Evolutionary conservation across 2,329 filamentous ascomycete genomes (phyloP).

Genomic region (Reticulascus tulasneorum): DNA sequence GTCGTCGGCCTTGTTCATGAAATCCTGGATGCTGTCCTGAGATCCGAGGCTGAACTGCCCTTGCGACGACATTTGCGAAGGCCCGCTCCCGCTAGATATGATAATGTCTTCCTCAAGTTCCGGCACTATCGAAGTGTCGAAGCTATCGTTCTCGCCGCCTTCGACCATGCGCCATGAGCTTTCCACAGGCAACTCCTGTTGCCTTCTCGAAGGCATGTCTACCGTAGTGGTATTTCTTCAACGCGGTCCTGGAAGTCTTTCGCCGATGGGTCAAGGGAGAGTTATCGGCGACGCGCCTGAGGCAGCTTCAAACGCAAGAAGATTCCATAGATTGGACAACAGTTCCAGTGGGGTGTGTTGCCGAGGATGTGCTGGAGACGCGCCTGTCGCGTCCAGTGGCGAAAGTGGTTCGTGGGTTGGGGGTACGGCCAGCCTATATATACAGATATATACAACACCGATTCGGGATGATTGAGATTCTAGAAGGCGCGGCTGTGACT

Average conservation of each 20-base stretch:
- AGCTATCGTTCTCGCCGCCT: slow-evolving; percentile 55
- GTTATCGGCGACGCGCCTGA: too few relatives aligned
- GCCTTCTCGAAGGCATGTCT: slow-evolving; percentile 13
- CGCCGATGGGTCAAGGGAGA: too few relatives aligned
- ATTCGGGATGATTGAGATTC: not conserved
- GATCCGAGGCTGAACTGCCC: slow-evolving; percentile 33
- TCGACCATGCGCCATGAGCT: slow-evolving; percentile 60
- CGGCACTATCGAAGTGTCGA: slow-evolving; percentile 51
- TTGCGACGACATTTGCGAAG: slow-evolving; percentile 44
- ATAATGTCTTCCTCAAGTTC: slow-evolving; percentile 38
- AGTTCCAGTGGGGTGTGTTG: too few relatives aligned
- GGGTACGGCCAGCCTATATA: slow-evolving; percentile 1
- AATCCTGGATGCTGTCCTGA: slow-evolving; percentile 46
- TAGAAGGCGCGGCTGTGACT: slow-evolving; percentile 6
- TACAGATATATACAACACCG: not conserved
- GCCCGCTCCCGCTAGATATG: slow-evolving; percentile 35
- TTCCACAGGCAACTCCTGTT: slow-evolving; percentile 38
- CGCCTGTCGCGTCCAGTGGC: slow-evolving; percentile 9
- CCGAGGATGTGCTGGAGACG: slow-evolving; percentile 1
- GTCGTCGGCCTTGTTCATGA: slow-evolving; percentile 49
- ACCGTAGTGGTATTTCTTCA: too few relatives aligned
- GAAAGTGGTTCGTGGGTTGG: slow-evolving; percentile 1
- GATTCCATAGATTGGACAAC: too few relatives aligned
- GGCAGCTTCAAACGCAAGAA: too few relatives aligned
- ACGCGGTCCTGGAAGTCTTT: too few relatives aligned